Base-by-base conservation (phyloP, 202 grass and related monocot species). In the Cymbopogon flexuosus region DNA sequence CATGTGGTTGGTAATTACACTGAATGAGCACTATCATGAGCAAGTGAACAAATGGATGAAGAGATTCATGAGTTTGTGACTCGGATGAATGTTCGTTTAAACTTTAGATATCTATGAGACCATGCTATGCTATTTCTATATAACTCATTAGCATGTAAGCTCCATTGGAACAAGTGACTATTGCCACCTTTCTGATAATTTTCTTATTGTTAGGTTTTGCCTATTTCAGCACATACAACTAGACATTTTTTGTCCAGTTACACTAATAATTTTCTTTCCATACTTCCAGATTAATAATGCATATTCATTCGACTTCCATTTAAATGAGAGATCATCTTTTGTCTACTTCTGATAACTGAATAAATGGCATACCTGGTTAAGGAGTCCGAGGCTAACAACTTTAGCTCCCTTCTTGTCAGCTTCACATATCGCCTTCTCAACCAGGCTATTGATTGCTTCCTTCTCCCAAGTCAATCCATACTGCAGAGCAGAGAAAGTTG, bases 351-450 rank as follows among this genome's bases (percentile, higher is more conserved):
- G 84, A 30, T 68, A 70, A 62, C 3, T 5, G 16, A 63, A 19
- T 6, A 81, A 67, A 66, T 60, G 16, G 6, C 41, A 37, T 88
- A 70, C 95, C 92, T 94, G 95, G 73, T 94, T 97, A 45, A 97
- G 71, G 24, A 97, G 92, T 56, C 84, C 95, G 67, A 97, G 84
- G 88, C 88, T 93, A 52, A 97, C 75, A 83, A 94, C 88, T 88
- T 94, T 93, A 45, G 89, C 83, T 67, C 92, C 90, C 72, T 72
- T 97, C 59, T 87, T 56, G 5, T 91, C 90, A 70, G 92, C 95
- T 42, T 94, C 92, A 52, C 70, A 76, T 86, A 97, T 91, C 6
- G 95, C 86, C 86, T 94, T 94, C 73, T 93, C 88, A 58, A 97
- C 88, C 10, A 93, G 51, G 43, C 82, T 21, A 77, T 94, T 94